Conservation (phyloP, 202 grass and related monocot genomes). For the Eragrostis tef region DNA sequence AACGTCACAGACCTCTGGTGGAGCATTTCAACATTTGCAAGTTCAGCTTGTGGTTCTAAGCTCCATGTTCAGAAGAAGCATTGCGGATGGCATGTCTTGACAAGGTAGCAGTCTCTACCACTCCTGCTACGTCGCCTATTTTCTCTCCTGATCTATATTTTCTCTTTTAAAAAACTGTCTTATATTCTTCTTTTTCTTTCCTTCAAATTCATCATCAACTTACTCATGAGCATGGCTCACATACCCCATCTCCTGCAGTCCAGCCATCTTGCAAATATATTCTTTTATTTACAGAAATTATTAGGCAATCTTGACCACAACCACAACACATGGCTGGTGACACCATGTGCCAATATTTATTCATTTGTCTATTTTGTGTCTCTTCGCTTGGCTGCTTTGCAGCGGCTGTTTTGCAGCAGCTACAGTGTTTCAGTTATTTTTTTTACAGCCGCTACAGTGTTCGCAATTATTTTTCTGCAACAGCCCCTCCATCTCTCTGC, state of each 20-base stretch:
- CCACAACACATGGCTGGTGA: background rate
- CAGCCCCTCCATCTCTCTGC: slow-evolving; percentile 26
- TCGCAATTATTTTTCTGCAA: too few species aligned
- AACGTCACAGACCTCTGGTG: background rate
- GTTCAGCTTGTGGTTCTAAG: background rate
- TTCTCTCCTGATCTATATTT: background rate
- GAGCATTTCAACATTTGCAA: background rate
- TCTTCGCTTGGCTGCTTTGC: too few species aligned
- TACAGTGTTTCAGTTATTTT: too few species aligned
- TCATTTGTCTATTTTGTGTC: slow-evolving; percentile 22
- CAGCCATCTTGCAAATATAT: background rate
- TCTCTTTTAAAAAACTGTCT: background rate
- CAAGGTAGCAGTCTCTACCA: slow-evolving; percentile 19
- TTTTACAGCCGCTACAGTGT: too few species aligned
- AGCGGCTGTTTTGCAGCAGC: too few species aligned
- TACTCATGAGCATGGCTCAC: background rate
- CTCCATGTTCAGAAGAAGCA: slow-evolving; percentile 23
- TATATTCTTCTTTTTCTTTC: background rate
- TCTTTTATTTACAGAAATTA: background rate
- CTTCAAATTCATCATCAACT: background rate
- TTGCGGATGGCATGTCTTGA: background rate
- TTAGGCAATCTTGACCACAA: slow-evolving; percentile 36
- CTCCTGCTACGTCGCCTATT: background rate
- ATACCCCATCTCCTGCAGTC: background rate
- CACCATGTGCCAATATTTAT: slow-evolving; percentile 44